Conservation (phyloP, 2,329 filamentous ascomycete species). For the Thielaviopsis euricoi region DNA sequence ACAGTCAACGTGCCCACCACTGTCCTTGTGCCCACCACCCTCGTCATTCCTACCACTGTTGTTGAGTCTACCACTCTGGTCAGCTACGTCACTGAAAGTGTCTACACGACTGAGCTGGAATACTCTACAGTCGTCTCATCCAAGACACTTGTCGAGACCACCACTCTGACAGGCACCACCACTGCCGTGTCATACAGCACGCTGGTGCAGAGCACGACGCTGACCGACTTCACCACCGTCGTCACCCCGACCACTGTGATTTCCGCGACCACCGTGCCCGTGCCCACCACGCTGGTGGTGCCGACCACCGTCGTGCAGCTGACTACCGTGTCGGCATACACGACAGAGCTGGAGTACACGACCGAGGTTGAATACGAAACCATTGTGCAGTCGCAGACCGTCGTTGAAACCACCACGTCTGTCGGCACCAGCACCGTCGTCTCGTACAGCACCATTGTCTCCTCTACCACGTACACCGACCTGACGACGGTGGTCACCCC, state of each 20-base stretch:
- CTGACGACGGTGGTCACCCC: not conserved
- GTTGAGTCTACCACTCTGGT: not conserved
- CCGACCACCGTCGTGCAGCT: conserved; percentile 4
- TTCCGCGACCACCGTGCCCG: not conserved
- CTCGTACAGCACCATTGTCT: not conserved
- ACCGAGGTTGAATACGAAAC: not conserved
- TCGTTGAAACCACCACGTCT: not conserved
- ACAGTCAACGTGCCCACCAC: not conserved
- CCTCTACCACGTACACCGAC: not conserved
- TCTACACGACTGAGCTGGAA: not conserved
- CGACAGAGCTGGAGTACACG: not conserved
- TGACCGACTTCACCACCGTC: not conserved
- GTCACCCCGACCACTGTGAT: not conserved
- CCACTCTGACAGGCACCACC: not conserved
- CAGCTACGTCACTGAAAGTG: not conserved
- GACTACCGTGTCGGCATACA: not conserved
- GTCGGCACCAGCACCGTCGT: not conserved
- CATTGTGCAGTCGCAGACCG: not conserved
- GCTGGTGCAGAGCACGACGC: not conserved
- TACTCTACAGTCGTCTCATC: not conserved
- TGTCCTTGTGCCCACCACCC: not conserved
- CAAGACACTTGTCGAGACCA: not conserved
- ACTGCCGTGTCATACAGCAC: not conserved
- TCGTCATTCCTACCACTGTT: not conserved
- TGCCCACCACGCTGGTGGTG: not conserved